Base-by-base conservation (phyloP, 169 alveolate species). In the Perkinsus marinus region DNA sequence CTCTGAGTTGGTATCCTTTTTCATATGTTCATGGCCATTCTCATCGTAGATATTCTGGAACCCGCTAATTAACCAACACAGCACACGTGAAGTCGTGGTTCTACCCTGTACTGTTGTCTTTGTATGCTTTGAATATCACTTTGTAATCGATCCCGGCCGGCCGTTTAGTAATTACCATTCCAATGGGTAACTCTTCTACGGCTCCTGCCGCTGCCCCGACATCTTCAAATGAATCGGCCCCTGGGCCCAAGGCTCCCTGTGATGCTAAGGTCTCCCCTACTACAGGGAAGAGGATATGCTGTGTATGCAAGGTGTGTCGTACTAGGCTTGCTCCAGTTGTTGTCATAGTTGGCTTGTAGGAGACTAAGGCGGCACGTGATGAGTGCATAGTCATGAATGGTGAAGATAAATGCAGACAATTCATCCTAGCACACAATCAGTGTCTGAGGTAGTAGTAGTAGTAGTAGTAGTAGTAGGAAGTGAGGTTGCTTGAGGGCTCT, bases 1-100 rank as follows among this genome's bases (percentile, higher is more conserved):
- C 89, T 0, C 68, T 13, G 94, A 90, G 47, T n/a, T 94, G 19
- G 95, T 96, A 39, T 39, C 93, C 22, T 94, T 95, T 57, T 90
- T 94, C 37, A 69, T 95, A 90, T 92, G 96, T 22, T 91, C 93
- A 26, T 79, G 91, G 41, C 97, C 96, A 10, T 96, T 92, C 94
- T 95, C 98, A 41, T 39, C 97, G 89, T 97, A 98, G 94, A 94
- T 98, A 89, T 93, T 98, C 68, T 98, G 99, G 98, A 98, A 99
- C 5, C 99, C 99, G 16, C 89, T 98, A 41, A 97, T 98, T 41
- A n/a, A n/a, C n/a, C n/a, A 99, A 98, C 91, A 57, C 96, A 17
- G 94, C 95, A 90, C 97, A 97, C 94, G 47, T 92, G 39, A 93
- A 92, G 91, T 91, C 91, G 16, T 41, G 97, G 89, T n/a, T n/a